Percentiles rank a stretch among this genome's conserved stretches.
Conservation (phyloP, 2,329 filamentous ascomycete genomes). For the Periconia digitata region DNA sequence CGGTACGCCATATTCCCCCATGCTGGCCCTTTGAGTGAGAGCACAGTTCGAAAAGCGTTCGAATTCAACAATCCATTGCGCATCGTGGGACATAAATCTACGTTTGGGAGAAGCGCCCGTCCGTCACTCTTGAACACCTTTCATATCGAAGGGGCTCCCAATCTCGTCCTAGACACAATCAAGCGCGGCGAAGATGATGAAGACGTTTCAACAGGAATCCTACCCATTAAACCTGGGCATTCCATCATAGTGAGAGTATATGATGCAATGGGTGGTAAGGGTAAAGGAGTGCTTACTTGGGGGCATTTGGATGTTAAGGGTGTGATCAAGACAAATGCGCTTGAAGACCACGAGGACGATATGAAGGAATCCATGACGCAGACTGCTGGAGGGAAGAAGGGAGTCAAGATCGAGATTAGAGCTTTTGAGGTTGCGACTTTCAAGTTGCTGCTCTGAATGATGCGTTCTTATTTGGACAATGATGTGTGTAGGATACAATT, state of each 20-base stretch:
- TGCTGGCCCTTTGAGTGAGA: constrained; percentile 66
- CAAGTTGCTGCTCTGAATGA: constrained; percentile 52
- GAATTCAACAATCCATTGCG: constrained; percentile 86
- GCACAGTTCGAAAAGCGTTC: constrained; percentile 79
- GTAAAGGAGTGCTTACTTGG: constrained; percentile 69
- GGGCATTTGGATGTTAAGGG: constrained; percentile 68
- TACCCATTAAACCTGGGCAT: constrained; percentile 66
- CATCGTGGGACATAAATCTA: constrained; percentile 46
- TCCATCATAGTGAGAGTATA: constrained; percentile 86
- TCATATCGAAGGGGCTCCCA: constrained; percentile 63
- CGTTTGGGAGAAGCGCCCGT: constrained; percentile 32
- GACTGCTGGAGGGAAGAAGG: constrained; percentile 54
- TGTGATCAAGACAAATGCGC: constrained; percentile 79
- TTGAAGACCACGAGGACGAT: constrained; percentile 81
- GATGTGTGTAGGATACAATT: background rate
- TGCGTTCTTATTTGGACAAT: background rate
- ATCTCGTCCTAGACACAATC: constrained; percentile 81
- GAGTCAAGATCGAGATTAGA: constrained; percentile 59
- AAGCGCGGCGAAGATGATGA: constrained; percentile 74
- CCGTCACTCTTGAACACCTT: constrained; percentile 56
- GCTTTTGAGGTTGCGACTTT: constrained; percentile 87
- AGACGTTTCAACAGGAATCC: constrained; percentile 54
- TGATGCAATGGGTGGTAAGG: constrained; percentile 82
- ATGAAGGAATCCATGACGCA: constrained; percentile 13
- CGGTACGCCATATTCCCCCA: constrained; percentile 92